These are phyloP conservation scores for Umbelopsis sp. DNA, from an alignment of 192 early-diverging fungal species.

Conservation along the genomic window DNA sequence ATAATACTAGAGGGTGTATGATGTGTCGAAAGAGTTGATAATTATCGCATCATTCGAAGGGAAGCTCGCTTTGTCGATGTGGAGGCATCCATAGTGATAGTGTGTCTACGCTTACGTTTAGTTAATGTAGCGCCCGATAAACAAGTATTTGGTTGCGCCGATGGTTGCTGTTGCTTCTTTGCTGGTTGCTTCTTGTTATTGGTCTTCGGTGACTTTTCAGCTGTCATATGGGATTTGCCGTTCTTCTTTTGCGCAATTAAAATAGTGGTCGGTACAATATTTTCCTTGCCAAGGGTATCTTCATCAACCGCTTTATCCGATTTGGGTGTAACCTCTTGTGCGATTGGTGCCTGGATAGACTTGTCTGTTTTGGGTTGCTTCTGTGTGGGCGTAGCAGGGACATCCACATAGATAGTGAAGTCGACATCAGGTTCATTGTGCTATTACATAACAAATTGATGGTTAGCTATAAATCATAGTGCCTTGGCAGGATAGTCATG, in stretches of 20 bases:
- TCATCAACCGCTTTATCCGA: background rate
- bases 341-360: background rate
- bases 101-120: background rate
- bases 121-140: background rate
- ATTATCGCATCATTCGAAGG: slow-evolving; percentile 17
- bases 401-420: slow-evolving; percentile 9
- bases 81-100: background rate
- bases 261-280: background rate
- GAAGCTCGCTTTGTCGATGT: slow-evolving; percentile 4
- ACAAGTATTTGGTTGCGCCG: background rate
- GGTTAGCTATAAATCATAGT: background rate
- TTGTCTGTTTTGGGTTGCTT: background rate
- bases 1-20: background rate
- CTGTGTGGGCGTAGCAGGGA: background rate
- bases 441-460: background rate
- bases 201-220: background rate
- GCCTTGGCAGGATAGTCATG: slow-evolving; percentile 8
- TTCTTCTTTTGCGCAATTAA: background rate
- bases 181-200: too few species aligned
- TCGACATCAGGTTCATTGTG: background rate
- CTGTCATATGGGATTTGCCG: background rate
- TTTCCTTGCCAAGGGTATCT: slow-evolving; percentile 9
- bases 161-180: slow-evolving; percentile 5
- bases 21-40: background rate
- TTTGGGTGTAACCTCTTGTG: background rate